A percentile compares a stretch with the other conserved stretches of the same genome.
phyloP scores from a whole-genome alignment of 1,139 yeast species.

The Yamadazyma sp. region DNA sequence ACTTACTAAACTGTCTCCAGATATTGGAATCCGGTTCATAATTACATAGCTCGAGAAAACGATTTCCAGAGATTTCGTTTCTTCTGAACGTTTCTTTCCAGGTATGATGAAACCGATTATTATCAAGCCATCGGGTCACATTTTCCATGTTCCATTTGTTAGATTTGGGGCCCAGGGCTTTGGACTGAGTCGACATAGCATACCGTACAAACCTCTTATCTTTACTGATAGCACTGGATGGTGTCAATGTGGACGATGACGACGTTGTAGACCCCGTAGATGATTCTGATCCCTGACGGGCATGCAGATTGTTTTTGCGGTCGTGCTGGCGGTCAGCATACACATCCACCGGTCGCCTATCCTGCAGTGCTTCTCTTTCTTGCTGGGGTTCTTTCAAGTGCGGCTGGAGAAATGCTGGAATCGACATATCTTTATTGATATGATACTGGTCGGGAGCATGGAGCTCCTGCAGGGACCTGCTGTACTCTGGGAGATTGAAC shows the following conservation, averaged over 20 bases:
- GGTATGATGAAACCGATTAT: conserved; percentile 63
- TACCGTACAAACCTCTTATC: conserved; percentile 45
- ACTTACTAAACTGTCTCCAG: conserved; percentile 48
- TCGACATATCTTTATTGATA: not conserved
- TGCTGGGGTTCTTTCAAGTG: not conserved
- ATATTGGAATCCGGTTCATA: conserved; percentile 55
- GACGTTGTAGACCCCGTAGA: conserved; percentile 35
- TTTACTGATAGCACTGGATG: conserved; percentile 31
- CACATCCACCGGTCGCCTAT: no score
- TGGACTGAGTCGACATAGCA: conserved; percentile 41
- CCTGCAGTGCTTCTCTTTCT: not conserved
- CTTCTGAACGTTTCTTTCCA: conserved; percentile 69
- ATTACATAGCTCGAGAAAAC: conserved; percentile 66
- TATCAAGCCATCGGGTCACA: conserved; percentile 67
- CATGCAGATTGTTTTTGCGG: conserved; percentile 20
- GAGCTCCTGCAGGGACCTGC: conserved; percentile 6
- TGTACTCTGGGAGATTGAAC: conserved; percentile 12
- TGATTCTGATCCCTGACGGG: conserved; percentile 39
- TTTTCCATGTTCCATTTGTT: conserved; percentile 64
- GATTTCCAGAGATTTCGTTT: conserved; percentile 60
- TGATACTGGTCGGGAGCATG: not conserved
- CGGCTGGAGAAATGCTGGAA: conserved; percentile 5
- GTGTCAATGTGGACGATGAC: conserved; percentile 30
- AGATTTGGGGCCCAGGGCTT: conserved; percentile 20
- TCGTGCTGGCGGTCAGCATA: no score